Evolutionary conservation across 1,139 yeast species (phyloP), one percentile per base, ranked within the genome.

Genomic region (Saccharomycopsis hybrid): DNA sequence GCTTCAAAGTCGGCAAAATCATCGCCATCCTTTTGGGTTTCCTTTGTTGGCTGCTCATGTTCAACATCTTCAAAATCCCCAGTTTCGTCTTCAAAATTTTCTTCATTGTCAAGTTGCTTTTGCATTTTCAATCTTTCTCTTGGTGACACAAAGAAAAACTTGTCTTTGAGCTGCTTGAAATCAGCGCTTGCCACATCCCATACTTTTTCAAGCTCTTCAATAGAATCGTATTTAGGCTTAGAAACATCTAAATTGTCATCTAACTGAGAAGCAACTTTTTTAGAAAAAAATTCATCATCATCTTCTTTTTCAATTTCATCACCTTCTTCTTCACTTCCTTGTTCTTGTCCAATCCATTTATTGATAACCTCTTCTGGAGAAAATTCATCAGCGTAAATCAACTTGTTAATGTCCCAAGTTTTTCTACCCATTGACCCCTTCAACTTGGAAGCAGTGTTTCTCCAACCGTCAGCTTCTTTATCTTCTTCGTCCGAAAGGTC

Each of bases 41-140:
- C 59, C 24, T 56, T 60, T n/a, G n/a, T n/a, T n/a, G n/a, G n/a
- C 7, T 62, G 70, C 1, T 63, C 71, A n/a, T 64, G 77, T 63
- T 85, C 94, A 47, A 83, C 70, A 64, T 84, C 94, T 64, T 86
- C 95, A 61, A 84, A 85, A 59, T 85, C 95, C 46, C 92, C 95
- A 59, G 76, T 71, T 1, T 61, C 72, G 13, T 67, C 70, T 4
- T 62, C 72, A 5, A 63, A 71, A 32, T 61, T 71, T 27, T 48
- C 56, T 38, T 45, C 52, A 2, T 49, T 52, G 2, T 57, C 58
- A 39, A 52, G 55, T 40, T 46, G 37, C n/a, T 39, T 28, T 18
- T 41, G 25, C 2, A 48, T 33, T 33, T 54, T 55, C 3, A 72
- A 50, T 48, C 68, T 66, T 55, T 76, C 65, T 53, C 76, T 77